Evolutionary conservation across 495 filamentous ascomycete genomes (phyloP).

Genomic region (Podospora pseudopauciseta): DNA sequence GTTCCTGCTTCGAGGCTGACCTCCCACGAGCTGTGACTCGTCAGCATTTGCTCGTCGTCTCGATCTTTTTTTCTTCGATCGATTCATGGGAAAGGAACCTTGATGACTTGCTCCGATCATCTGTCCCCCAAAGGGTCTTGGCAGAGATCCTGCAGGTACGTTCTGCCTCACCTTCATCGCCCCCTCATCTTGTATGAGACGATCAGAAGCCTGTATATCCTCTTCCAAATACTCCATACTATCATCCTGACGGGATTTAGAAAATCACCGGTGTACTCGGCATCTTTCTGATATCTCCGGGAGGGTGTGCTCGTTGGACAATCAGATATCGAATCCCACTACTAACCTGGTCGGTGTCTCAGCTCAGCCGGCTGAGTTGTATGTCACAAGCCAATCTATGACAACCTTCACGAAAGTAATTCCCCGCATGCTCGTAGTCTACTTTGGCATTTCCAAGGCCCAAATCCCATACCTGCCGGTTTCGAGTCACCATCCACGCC

Average conservation of each 20-base stretch:
- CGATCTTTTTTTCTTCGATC: conserved; percentile 7
- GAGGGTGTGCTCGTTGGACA: conserved; percentile 12
- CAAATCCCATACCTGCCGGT: conserved; percentile 9
- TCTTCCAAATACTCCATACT: background rate
- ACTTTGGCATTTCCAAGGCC: background rate
- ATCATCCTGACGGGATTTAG: background rate
- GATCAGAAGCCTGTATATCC: background rate
- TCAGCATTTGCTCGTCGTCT: conserved; percentile 3
- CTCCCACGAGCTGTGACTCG: conserved; percentile 14
- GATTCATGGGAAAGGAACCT: conserved; percentile 1
- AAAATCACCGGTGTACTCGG: background rate
- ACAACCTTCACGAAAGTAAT: background rate
- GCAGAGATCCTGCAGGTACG: conserved; percentile 23
- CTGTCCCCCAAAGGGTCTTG: conserved; percentile 10
- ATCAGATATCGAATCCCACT: conserved; percentile 2
- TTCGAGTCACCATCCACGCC: background rate
- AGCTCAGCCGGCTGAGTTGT: conserved; percentile 17
- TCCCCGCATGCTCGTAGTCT: conserved; percentile 10
- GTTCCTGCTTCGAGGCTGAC: conserved; percentile 1
- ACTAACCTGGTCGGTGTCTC: conserved; percentile 11
- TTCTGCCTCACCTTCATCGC: conserved; percentile 6
- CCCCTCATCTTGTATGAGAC: background rate
- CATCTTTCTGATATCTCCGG: background rate
- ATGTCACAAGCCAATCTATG: conserved; percentile 14
- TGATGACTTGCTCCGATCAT: conserved; percentile 15